A percentile compares a stretch with the other conserved stretches of the same genome.
These are phyloP conservation scores for Cryptococcus sp. DNA, from an alignment of 1,284 basidiomycete genomes.

Conservation along the genomic window DNA sequence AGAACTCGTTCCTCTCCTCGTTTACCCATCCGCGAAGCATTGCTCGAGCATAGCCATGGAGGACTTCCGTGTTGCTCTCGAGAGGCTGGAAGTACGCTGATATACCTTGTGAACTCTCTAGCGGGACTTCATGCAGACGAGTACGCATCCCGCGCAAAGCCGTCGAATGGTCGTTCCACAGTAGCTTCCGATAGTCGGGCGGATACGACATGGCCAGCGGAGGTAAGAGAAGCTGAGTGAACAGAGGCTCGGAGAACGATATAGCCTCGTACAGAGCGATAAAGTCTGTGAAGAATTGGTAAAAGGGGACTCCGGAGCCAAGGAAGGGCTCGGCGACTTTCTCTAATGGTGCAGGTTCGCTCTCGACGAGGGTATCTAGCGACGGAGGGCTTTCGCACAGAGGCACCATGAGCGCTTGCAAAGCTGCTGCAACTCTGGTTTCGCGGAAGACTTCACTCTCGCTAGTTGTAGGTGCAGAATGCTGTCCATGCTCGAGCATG, in stretches of 20 bases:
- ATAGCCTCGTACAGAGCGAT: conserved; percentile 84
- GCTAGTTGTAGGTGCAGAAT: conserved; percentile 54
- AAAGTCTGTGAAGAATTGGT: conserved; percentile 92
- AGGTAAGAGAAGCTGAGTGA: conserved; percentile 74
- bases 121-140: conserved; percentile 37
- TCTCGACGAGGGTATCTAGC: background rate
- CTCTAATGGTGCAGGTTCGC: conserved; percentile 58
- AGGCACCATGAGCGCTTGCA: conserved; percentile 61
- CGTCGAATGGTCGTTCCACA: conserved; percentile 77
- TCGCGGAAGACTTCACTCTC: conserved; percentile 57
- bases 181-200: conserved; percentile 75
- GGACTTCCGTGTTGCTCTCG: conserved; percentile 67
- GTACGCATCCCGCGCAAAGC: conserved; percentile 61
- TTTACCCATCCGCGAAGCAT: conserved; percentile 43
- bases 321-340: conserved; percentile 64
- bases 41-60: conserved; percentile 58
- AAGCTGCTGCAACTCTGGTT: conserved; percentile 60
- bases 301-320: conserved; percentile 70
- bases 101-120: conserved; percentile 53
- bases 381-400: conserved; percentile 52
- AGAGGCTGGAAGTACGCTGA: conserved; percentile 69
- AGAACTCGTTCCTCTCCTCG: conserved; percentile 57
- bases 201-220: conserved; percentile 71
- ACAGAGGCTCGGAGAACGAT: conserved; percentile 79
- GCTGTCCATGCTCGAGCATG: conserved; percentile 79